phyloP scores from a whole-genome alignment of 2,329 filamentous ascomycete species.

The Pyrenochaeta sp. region DNA sequence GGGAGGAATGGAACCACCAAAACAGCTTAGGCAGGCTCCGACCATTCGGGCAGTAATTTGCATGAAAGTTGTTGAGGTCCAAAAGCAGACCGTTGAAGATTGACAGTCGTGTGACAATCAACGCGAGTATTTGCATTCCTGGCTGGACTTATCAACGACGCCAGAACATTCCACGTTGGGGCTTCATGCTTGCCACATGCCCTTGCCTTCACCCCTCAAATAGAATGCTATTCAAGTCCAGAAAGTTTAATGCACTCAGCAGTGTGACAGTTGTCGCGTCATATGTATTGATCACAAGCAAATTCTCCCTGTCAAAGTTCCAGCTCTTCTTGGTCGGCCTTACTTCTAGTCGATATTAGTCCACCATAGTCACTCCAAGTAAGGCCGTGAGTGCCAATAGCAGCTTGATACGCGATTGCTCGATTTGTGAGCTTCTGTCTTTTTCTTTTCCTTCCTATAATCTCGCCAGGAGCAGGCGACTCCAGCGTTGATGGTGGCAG shows the following conservation, averaged over 20 bases:
- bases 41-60: conserved; percentile 14
- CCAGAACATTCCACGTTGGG: conserved; percentile 19
- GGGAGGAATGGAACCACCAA: conserved; percentile 19
- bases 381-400: conserved; percentile 45
- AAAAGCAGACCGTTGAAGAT: conserved; percentile 7
- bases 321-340: conserved; percentile 24
- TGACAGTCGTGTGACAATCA: conserved; percentile 14
- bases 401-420: conserved; percentile 40
- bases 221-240: not conserved
- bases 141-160: not conserved
- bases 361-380: conserved; percentile 54
- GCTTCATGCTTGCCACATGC: conserved; percentile 18
- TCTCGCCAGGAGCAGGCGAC: not conserved
- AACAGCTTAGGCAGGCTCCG: conserved; percentile 12
- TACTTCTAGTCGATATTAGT: conserved; percentile 50
- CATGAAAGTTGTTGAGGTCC: conserved; percentile 19
- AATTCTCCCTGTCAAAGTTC: conserved; percentile 20
- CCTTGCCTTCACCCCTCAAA: conserved; percentile 5
- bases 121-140: conserved; percentile 20
- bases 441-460: conserved; percentile 4
- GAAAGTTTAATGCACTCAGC: not conserved
- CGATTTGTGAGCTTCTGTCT: conserved; percentile 19
- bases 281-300: not conserved
- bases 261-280: conserved; percentile 1
- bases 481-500: not conserved